A percentile compares a stretch with the other conserved stretches of the same genome.
Conservation (phyloP, 495 filamentous ascomycete species). For the Aspergillus coremiiformis region DNA sequence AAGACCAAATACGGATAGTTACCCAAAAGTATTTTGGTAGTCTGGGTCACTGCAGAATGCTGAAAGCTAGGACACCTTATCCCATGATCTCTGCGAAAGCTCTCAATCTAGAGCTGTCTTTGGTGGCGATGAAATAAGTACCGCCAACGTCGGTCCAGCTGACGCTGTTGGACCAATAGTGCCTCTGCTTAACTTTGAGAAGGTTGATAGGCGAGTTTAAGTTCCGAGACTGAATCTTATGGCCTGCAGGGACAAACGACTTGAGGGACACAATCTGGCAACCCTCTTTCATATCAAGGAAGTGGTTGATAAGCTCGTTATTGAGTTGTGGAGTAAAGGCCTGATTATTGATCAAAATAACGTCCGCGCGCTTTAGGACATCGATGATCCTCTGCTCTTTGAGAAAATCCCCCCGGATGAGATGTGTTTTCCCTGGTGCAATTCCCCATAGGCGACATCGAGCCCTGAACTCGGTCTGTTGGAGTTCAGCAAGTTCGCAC, state of each 20-base stretch:
- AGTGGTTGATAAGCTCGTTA: slow-evolving; percentile 77
- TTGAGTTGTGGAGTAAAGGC: slow-evolving; percentile 85
- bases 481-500: slow-evolving; percentile 74
- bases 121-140: slow-evolving; percentile 80
- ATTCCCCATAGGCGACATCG: slow-evolving; percentile 89
- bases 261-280: slow-evolving; percentile 80
- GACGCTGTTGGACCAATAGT: slow-evolving; percentile 76
- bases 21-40: background rate
- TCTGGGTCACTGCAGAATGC: background rate
- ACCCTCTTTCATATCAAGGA: slow-evolving; percentile 89
- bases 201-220: slow-evolving; percentile 70
- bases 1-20: background rate
- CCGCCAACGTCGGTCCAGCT: slow-evolving; percentile 87
- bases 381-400: slow-evolving; percentile 61
- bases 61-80: slow-evolving; percentile 8
- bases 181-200: slow-evolving; percentile 62
- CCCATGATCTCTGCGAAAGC: slow-evolving; percentile 36
- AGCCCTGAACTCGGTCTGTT: slow-evolving; percentile 76
- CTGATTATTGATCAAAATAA: slow-evolving; percentile 95
- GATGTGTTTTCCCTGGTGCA: slow-evolving; percentile 63
- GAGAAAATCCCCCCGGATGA: slow-evolving; percentile 81
- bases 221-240: slow-evolving; percentile 62
- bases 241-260: slow-evolving; percentile 66
- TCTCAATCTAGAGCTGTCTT: slow-evolving; percentile 55
- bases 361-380: slow-evolving; percentile 75